Base-by-base conservation (phyloP, 805 yeast species). In the Cyberlindnera americana region DNA sequence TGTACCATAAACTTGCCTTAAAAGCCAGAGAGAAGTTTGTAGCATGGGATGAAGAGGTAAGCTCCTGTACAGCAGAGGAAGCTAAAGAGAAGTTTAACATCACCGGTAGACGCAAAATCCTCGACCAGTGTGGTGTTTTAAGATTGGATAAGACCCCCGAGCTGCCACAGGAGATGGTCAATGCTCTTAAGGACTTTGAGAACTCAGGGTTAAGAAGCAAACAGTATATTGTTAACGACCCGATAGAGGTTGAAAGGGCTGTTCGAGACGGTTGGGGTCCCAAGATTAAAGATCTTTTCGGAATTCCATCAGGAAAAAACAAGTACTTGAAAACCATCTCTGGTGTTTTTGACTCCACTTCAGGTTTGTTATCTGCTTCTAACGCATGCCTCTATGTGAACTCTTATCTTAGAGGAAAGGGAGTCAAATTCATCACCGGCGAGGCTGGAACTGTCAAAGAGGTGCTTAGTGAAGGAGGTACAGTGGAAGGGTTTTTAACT, bases 331-430 rank as follows among this genome's bases (percentile, higher is more conserved):
- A 49, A 22, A 37, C 59, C 57, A 26, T 50, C 48, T 7, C 31
- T 59, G 36, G 49, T 23, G 37, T 45, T 6, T 41, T 37, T 17
- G 67, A 62, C 35, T 33, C 59, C n/a, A 55, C 62, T 16, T 53
- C 66, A 10, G 66, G 69, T 8, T 42, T 65, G 22, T 24, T 65
- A 4, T 57, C 63, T 38, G 64, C 71, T 7, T 30, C 59, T n/a
- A 57, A 62, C 29, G 63, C 65, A 10, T 57, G 59, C 33, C 53
- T 49, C 23, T 63, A 54, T 40, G 65, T 48, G 9, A 49, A 57
- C 22, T 52, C 57, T 22, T 25, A 58, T 3, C 52, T 63, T 23
- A 48, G 48, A 30, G 15, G 43, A 3, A 19, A 50, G 29, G 70
- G 70, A 12, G 70, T 67, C 16, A 57, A 55, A 33, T 66, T 66